Evolutionary conservation across 306 rosid species (phyloP).

Genomic region (Lathyrus aphaca): DNA sequence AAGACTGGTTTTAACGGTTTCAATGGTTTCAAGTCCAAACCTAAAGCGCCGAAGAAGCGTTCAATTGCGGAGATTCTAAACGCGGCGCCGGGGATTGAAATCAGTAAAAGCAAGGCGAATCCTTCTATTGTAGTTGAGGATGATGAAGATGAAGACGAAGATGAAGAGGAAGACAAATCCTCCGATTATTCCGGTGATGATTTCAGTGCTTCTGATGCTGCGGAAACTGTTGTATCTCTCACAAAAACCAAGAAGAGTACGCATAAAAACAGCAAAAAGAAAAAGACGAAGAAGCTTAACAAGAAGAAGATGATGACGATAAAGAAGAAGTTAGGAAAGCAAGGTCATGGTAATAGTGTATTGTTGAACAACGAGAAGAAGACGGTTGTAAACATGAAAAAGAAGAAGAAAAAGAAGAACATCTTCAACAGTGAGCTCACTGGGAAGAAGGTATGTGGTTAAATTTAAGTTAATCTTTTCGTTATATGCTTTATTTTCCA

Average conservation of each 20-base stretch:
- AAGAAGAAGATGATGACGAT: slow-evolving; percentile 33
- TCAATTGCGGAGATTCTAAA: slow-evolving; percentile 90
- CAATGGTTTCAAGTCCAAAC: slow-evolving; percentile 45
- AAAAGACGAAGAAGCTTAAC: slow-evolving; percentile 44
- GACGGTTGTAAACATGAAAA: slow-evolving; percentile 41
- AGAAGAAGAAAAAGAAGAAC: slow-evolving; percentile 46
- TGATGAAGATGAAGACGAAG: slow-evolving; percentile 36
- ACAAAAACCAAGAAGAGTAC: slow-evolving; percentile 43
- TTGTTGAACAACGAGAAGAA: slow-evolving; percentile 40
- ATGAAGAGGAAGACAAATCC: slow-evolving; percentile 41
- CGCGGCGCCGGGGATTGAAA: slow-evolving; percentile 72
- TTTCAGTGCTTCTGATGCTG: slow-evolving; percentile 11
- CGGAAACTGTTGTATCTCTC: slow-evolving; percentile 30
- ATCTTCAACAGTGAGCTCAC: slow-evolving; percentile 37
- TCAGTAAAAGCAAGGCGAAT: slow-evolving; percentile 4
- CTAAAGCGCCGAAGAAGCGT: slow-evolving; percentile 74
- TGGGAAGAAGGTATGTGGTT: slow-evolving; percentile 65
- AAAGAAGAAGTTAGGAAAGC: slow-evolving; percentile 42
- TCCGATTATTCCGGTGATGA: slow-evolving; percentile 38
- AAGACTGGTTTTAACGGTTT: slow-evolving; percentile 36
- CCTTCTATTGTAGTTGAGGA: slow-evolving; percentile 8
- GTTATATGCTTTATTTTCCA: slow-evolving; percentile 8
- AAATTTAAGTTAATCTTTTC: slow-evolving; percentile 45
- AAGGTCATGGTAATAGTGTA: slow-evolving; percentile 5
- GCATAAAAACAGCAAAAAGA: slow-evolving; percentile 44